Base-by-base conservation (phyloP, 1,284 basidiomycete species). In the Dichomitus squalens region DNA sequence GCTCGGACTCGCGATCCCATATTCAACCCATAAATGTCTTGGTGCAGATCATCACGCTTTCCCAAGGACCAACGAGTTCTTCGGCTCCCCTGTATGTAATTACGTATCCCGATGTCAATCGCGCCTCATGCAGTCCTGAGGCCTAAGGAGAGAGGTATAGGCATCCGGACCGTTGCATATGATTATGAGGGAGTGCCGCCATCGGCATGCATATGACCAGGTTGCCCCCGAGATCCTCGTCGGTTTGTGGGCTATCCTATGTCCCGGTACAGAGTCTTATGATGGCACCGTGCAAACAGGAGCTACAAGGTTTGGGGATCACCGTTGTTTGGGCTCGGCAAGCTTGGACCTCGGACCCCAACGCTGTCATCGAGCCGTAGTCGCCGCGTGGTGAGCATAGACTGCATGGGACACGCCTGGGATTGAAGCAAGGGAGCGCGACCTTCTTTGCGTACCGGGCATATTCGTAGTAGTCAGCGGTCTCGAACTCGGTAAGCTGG, bases 201-300 rank as follows among this genome's bases (percentile, higher is more conserved):
- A 48, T 50, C 56, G 44, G 27, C 36, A 48, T 38, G 20, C 41
- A 47, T 47, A 25, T 46, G 36, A 47, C 33, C 51, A 52, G 52
- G 43, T 25, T 52, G 53, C 41, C 8, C 60, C 39, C 12, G 38
- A 20, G 57, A 60, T 57, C 55, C 56, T 48, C 60, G 58, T n/a
- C 51, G 41, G 56, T 58, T 53, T 51, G 41, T 43, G 48, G 23
- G n/a, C 46, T 63, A 16, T 55, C 59, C 48, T 58, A 39, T 49
- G 59, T 58, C 60, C 60, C 59, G 35, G 38, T 68, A 27, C 57
- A 61, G 47, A 39, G 61, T 49, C 65, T 64, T 36, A 59, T 58
- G 49, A 53, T 55, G 29, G 66, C 65, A 31, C 58, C 64, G 20
- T 53, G 11, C 5, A 18, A 31, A 18, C 23, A 57, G 44, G 60